Base-by-base conservation (phyloP, 192 early-diverging fungal species). In the Backusella westeae region DNA sequence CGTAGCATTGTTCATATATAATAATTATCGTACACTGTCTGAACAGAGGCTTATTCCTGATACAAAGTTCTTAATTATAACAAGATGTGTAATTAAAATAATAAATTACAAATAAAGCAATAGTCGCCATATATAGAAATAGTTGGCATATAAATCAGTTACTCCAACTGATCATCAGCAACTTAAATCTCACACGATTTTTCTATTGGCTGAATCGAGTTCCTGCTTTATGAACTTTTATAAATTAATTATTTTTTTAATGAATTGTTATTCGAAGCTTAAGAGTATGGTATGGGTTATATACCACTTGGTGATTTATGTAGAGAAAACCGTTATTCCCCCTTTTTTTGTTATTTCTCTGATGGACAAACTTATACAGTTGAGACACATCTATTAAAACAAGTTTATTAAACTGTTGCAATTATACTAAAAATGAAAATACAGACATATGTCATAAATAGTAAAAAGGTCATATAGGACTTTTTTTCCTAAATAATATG, bases 91-190 rank as follows among this genome's bases (percentile, higher is more conserved):
- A 49, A 49, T n/a, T 49, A 29, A 63, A 63, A 63, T 12, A 59
- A 63, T 12, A 29, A 63, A 29, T 63, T 63, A 63, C 56, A 63
- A 63, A 63, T 63, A 21, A 63, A 63, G 56, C 9, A 63, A 63
- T 63, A 63, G 23, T 63, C 56, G 56, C 56, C 56, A 63, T 63
- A 63, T 63, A 63, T 63, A 63, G 56, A 29, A 63, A 63, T 63
- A 63, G 56, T 63, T 63, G 26, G 56, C 56, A 63, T 26, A 63
- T 29, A 26, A 63, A 63, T 63, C 56, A 63, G 56, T 63, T 63
- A 29, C 21, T 63, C 56, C 56, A 63, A 21, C 9, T 63, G 23
- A 63, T 63, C 56, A 63, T 63, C 23, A 63, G 0, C 4, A 26
- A 14, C 23, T 63, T 49, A 49, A 49, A 49, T 49, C 4, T 49